Percentiles rank a stretch among this genome's conserved stretches.
Conservation (phyloP, 345 rosid genomes). For the Populus tremula region DNA sequence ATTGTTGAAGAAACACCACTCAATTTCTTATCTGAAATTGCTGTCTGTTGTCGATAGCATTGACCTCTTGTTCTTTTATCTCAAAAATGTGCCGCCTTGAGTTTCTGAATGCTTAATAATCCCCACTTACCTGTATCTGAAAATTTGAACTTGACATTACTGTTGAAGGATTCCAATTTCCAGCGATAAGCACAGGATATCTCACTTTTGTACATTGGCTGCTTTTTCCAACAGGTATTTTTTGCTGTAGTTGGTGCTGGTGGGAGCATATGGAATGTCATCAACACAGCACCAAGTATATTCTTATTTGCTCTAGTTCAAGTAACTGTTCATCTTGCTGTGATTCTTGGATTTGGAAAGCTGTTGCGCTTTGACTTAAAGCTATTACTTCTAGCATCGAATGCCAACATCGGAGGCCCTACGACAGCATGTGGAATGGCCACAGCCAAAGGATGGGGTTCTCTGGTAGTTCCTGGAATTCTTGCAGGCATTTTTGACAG, state of each 20-base stretch:
- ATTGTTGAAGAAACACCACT: not conserved
- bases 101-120: not conserved
- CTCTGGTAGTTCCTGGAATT: slow-evolving; percentile 70
- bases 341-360: slow-evolving; percentile 56
- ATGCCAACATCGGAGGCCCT: slow-evolving; percentile 86
- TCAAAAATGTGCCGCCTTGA: not conserved
- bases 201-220: not conserved
- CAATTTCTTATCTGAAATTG: not conserved
- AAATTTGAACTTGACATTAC: not conserved
- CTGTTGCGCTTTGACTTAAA: slow-evolving; percentile 47
- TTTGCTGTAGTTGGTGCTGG: slow-evolving; percentile 74
- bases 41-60: not conserved
- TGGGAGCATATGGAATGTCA: slow-evolving; percentile 73
- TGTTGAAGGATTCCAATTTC: not conserved
- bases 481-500: slow-evolving; percentile 75
- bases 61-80: not conserved
- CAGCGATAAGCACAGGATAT: not conserved
- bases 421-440: slow-evolving; percentile 90
- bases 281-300: slow-evolving; percentile 67
- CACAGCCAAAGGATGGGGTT: slow-evolving; percentile 72
- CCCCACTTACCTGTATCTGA: not conserved
- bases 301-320: slow-evolving; percentile 68
- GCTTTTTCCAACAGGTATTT: slow-evolving; percentile 40
- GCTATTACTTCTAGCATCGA: slow-evolving; percentile 67
- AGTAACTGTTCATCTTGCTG: slow-evolving; percentile 53